Conservation (phyloP, 352 stramenopile species). For the Phytopythium delawarense region DNA sequence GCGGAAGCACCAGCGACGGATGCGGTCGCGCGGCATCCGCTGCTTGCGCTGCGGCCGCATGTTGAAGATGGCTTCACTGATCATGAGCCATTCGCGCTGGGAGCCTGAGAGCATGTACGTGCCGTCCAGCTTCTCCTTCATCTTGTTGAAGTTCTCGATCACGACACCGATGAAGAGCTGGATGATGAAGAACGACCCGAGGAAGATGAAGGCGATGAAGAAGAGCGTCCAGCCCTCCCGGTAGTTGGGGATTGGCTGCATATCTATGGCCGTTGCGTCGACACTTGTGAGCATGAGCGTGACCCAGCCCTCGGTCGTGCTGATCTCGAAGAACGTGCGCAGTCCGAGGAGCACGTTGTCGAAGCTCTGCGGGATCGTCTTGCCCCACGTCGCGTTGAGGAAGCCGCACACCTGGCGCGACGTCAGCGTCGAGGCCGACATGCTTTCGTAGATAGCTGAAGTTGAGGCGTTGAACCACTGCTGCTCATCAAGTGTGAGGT, state of each 20-base stretch:
- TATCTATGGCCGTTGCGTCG: constrained; percentile 80
- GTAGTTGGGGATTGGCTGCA: constrained; percentile 82
- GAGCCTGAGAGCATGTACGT: constrained; percentile 66
- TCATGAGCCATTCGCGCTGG: constrained; percentile 75
- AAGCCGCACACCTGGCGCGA: constrained; percentile 39
- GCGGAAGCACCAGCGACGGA: constrained; percentile 36
- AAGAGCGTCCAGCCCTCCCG: constrained; percentile 74
- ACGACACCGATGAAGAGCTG: constrained; percentile 91
- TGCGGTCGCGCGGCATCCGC: constrained; percentile 28
- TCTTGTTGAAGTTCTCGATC: constrained; percentile 89
- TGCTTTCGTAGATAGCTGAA: constrained; percentile 8
- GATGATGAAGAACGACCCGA: constrained; percentile 88
- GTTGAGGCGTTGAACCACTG: constrained; percentile 32
- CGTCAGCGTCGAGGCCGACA: constrained; percentile 15
- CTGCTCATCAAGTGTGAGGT: constrained; percentile 33
- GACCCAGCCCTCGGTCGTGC: constrained; percentile 86
- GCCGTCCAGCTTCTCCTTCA: constrained; percentile 60
- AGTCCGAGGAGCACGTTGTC: constrained; percentile 71
- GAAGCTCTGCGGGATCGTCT: constrained; percentile 65
- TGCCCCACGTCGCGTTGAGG: constrained; percentile 32
- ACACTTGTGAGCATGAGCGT: constrained; percentile 85
- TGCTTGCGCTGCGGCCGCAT: constrained; percentile 36
- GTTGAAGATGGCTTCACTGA: constrained; percentile 45
- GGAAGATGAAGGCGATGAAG: constrained; percentile 87
- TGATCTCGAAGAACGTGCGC: constrained; percentile 87